Evolutionary conservation across 2,329 filamentous ascomycete species (phyloP), one percentile per base, ranked within the genome.

Genomic region (Colletotrichum liaoningense): DNA sequence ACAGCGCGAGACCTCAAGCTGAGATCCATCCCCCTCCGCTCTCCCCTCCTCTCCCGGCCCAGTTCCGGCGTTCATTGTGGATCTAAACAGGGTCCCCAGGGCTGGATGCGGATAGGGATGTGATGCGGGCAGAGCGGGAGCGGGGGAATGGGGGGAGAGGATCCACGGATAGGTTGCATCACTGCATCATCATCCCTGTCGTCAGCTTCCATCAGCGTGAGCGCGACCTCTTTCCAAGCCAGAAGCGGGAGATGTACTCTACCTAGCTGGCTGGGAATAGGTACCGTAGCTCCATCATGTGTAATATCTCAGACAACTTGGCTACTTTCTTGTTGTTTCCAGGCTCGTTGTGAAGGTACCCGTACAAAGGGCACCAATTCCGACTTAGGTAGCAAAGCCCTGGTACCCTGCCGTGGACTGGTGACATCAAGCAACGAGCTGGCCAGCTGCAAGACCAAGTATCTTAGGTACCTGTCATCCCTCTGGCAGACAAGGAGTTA

Each of bases 11-110:
- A 54, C 22, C 42, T 46, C 35, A 38, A 38, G 35, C 5, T 38
- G 11, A 38, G 12, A 14, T 38, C 19, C 42, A 46, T 46, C 19
- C 7, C 19, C 42, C 16, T 19, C 42, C 19, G 33, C 33, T 35
- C 33, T 35, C 19, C 7, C 42, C 16, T 19, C 19, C 42, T 54
- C 66, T 8, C 59, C 67, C 69, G 58, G 66, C 65, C 54, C 65
- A 69, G 60, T 54, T 54, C 60, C 69, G 58, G 54, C 58, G 65
- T 69, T 52, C 22, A 60, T 55, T 59, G 70, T 73, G 70, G 70
- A 65, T 64, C 52, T 38, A 26, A 28, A 58, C 59, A 69, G 67
- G 67, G 67, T 58, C 35, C 5, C 11, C 22, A 64, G 38, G 67
- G 52, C 59, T 54, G 67, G 63, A 56, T 26, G 49, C 46, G 49